phyloP scores from a whole-genome alignment of 2,329 filamentous ascomycete genomes.

The Eurotiales sp. region DNA sequence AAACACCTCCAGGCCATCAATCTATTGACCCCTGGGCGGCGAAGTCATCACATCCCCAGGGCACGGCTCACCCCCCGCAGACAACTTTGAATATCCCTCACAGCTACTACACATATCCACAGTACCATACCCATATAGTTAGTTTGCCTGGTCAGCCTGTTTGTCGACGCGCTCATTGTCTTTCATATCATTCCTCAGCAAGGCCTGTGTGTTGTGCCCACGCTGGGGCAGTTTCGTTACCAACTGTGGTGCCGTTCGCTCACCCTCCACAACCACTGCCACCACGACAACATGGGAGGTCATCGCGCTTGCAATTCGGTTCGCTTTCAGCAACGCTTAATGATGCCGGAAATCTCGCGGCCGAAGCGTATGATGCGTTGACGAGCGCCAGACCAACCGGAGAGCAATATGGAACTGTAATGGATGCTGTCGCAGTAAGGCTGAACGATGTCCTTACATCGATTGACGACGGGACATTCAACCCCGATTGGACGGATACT shows the following conservation, averaged over 20 bases:
- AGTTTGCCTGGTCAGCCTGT: conserved; percentile 2
- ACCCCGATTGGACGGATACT: conserved; percentile 1
- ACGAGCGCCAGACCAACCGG: background rate
- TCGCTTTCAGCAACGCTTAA: conserved; percentile 11
- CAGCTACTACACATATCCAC: background rate
- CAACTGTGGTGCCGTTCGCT: background rate
- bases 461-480: conserved; percentile 14
- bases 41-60: background rate
- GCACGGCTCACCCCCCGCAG: too few species aligned
- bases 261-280: background rate
- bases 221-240: background rate
- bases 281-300: background rate
- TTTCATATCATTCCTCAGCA: background rate
- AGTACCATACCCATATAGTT: background rate
- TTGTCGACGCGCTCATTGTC: background rate
- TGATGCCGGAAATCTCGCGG: conserved; percentile 12
- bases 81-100: too few species aligned
- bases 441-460: conserved; percentile 14
- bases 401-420: conserved; percentile 4
- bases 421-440: conserved; percentile 11
- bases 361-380: conserved; percentile 10
- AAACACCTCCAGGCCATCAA: background rate
- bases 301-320: conserved; percentile 1
- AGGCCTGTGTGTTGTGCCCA: background rate
- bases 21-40: background rate